These are phyloP conservation scores for Lotmaria passim DNA, from an alignment of 208 protist genomes.

Conservation along the genomic window DNA sequence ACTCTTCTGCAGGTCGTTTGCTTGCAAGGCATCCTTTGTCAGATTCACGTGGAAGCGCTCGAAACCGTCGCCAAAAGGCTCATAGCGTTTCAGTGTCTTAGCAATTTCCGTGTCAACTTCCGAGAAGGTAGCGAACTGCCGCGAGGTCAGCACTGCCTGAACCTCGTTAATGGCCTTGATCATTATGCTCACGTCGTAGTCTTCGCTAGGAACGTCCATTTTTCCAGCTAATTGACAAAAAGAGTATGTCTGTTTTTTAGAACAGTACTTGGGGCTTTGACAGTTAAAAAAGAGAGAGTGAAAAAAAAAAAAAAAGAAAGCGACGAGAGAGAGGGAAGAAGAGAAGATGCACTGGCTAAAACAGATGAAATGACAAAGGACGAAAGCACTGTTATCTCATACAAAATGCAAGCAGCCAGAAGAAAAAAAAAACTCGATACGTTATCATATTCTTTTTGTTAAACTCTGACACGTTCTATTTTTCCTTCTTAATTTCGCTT, in stretches of 20 bases:
- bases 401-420: neutral
- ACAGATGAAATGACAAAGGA: too few species aligned
- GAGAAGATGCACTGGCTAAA: too few species aligned
- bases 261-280: neutral
- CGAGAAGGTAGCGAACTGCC: conserved; percentile 78
- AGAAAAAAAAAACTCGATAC: too few species aligned
- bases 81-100: conserved; percentile 69
- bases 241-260: neutral
- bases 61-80: conserved; percentile 79
- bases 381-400: neutral
- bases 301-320: neutral
- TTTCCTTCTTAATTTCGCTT: too few species aligned
- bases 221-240: neutral
- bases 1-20: conserved; percentile 53
- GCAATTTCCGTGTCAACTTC: conserved; percentile 80
- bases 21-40: conserved; percentile 62
- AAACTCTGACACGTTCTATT: too few species aligned
- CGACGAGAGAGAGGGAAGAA: neutral
- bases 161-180: conserved; percentile 74
- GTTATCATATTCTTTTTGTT: too few species aligned
- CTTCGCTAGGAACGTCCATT: conserved; percentile 82
- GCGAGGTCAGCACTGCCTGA: conserved; percentile 51
- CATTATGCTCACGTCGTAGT: conserved; percentile 84
- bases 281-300: neutral
- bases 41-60: conserved; percentile 75